These are phyloP conservation scores for Leccinum olivaceopallidum DNA, from an alignment of 768 basidiomycete genomes.

Conservation along the genomic window DNA sequence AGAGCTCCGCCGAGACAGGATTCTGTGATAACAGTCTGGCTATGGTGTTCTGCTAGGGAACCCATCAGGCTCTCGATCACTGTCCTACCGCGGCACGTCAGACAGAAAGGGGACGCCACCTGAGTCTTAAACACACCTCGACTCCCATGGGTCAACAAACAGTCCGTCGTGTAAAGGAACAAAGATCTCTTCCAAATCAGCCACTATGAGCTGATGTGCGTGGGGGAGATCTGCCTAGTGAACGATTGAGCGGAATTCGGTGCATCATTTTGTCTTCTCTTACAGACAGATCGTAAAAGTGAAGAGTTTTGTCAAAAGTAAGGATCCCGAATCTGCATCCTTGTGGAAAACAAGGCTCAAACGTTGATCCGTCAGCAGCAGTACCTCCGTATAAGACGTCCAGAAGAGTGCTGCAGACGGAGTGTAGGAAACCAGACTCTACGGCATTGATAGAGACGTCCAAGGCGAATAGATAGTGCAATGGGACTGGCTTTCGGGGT, in stretches of 20 bases:
- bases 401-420: slow-evolving; percentile 63
- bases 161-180: slow-evolving; percentile 70
- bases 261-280: slow-evolving; percentile 29
- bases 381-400: slow-evolving; percentile 63
- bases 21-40: slow-evolving; percentile 45
- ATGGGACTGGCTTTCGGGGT: slow-evolving; percentile 55
- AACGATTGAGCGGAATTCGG: slow-evolving; percentile 21
- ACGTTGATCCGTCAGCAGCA: slow-evolving; percentile 39
- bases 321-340: slow-evolving; percentile 70
- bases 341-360: slow-evolving; percentile 53
- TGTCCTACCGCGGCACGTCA: slow-evolving; percentile 39
- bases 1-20: slow-evolving; percentile 81
- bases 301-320: slow-evolving; percentile 77
- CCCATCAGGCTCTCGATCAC: slow-evolving; percentile 68
- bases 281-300: slow-evolving; percentile 90
- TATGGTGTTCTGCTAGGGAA: slow-evolving; percentile 62
- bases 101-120: not conserved
- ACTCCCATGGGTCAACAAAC: slow-evolving; percentile 73
- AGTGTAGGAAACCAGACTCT: slow-evolving; percentile 64
- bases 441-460: slow-evolving; percentile 78
- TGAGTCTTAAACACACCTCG: slow-evolving; percentile 50
- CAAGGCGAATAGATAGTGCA: slow-evolving; percentile 83
- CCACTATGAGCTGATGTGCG: slow-evolving; percentile 73
- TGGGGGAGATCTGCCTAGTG: slow-evolving; percentile 45
- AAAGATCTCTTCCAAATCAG: slow-evolving; percentile 93